Evolutionary conservation across 805 yeast genomes (phyloP).

Genomic region (Wickerhamomyces alni): DNA sequence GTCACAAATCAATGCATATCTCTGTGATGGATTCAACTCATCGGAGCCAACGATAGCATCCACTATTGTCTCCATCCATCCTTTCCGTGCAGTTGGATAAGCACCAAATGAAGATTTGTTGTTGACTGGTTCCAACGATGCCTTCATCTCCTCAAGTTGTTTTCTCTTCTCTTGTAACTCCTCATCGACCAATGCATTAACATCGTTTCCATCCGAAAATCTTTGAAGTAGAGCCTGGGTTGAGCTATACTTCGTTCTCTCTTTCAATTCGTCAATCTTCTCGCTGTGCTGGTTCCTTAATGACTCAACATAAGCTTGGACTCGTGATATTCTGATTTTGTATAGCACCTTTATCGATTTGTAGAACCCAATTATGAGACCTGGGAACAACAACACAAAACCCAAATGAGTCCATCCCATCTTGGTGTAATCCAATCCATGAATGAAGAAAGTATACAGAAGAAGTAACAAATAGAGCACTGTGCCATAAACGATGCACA

Average conservation of each 20-base stretch:
- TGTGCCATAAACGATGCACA: background rate
- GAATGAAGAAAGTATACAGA: background rate
- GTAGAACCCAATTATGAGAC: background rate
- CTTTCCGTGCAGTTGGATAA: background rate
- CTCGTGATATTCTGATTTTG: background rate
- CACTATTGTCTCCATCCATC: slow-evolving; percentile 36
- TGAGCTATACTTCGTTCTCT: slow-evolving; percentile 65
- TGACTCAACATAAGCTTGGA: slow-evolving; percentile 18
- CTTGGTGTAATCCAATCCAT: background rate
- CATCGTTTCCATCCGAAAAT: slow-evolving; percentile 50
- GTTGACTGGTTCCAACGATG: slow-evolving; percentile 22
- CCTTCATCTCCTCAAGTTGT: slow-evolving; percentile 31
- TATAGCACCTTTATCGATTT: background rate
- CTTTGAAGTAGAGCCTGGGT: slow-evolving; percentile 70
- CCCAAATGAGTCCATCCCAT: background rate
- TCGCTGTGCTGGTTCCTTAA: slow-evolving; percentile 41
- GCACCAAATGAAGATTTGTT: background rate
- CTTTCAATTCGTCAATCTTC: slow-evolving; percentile 62
- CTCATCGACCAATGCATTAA: slow-evolving; percentile 35
- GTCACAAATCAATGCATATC: slow-evolving; percentile 69
- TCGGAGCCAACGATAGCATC: slow-evolving; percentile 52
- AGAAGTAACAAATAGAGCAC: background rate
- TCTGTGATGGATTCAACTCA: slow-evolving; percentile 49
- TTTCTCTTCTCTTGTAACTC: slow-evolving; percentile 35
- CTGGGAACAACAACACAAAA: background rate